Base-by-base conservation (phyloP, 2,329 filamentous ascomycete genomes). In the Ustulina deusta region DNA sequence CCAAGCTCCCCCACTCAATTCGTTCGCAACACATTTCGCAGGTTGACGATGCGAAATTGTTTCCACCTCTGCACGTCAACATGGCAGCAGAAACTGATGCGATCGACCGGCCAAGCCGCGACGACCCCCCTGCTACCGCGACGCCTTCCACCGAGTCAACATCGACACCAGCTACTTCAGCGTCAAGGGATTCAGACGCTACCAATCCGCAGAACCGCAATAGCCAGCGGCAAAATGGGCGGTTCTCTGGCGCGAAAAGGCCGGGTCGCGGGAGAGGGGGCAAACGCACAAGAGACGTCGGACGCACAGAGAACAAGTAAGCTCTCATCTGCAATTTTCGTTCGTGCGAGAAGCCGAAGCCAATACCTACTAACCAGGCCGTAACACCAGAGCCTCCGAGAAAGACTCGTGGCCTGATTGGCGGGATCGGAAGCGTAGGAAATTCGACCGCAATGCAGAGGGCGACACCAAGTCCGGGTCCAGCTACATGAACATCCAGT, bases 401-500 rank as follows among this genome's bases (percentile, higher is more conserved):
- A 82, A 67, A 82, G 84, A 60, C 81, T 83, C 68, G 81, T 44
- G 36, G 27, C 7, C 84, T 29, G 81, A 85, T 48, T 80, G 83
- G 72, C 82, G 85, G 74, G 82, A 83, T 62, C 77, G 78, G n/a
- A 90, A 90, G 78, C 85, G 87, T 44, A 85, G 82, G 65, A 87
- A 84, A 70, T 70, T 85, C 2, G 81, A 83, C 60, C 74, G 74
- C 17, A 75, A 75, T 27, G 73, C 66, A 40, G 70, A 72, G 2
- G 62, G 22, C 15, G 76, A 78, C 10, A 74, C 74, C 29, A 74
- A 78, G 40, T 80, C 80, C 5, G 75, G 79, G 25, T 80, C 82
- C 3, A 86, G 89, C 67, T 88, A 90, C 70, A 83, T 83, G 81
- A 81, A 76, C 77, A 87, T 88, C 65, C 82, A 84, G 44, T 89